These are phyloP conservation scores for Alternaria alternata DNA, from an alignment of 2,329 filamentous ascomycete genomes.

Conservation along the genomic window DNA sequence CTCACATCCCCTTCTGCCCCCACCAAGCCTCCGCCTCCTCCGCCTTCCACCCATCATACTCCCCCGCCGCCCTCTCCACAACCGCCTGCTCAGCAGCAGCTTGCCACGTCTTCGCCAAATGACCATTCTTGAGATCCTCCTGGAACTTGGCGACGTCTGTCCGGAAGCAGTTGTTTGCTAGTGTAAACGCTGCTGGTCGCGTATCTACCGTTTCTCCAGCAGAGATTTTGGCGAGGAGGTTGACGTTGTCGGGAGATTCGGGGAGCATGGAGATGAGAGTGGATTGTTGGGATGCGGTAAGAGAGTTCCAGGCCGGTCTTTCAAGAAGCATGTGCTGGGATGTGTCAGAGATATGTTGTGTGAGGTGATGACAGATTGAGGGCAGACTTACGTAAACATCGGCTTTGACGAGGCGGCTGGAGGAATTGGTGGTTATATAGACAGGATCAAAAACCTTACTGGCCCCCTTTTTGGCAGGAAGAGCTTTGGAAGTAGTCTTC, in stretches of 20 bases:
- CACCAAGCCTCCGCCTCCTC: constrained; percentile 64
- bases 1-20: constrained; percentile 61
- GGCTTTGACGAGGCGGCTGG: constrained; percentile 39
- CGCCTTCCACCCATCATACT: constrained; percentile 66
- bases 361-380: not conserved
- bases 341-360: constrained; percentile 3
- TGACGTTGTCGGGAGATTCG: constrained; percentile 24
- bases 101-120: constrained; percentile 66
- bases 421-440: constrained; percentile 44
- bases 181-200: constrained; percentile 35
- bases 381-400: constrained; percentile 38
- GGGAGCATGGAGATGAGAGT: constrained; percentile 38
- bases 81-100: constrained; percentile 63
- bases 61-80: constrained; percentile 60
- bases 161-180: constrained; percentile 57
- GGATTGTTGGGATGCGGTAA: constrained; percentile 31
- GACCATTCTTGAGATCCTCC: constrained; percentile 63
- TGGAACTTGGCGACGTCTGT: constrained; percentile 64
- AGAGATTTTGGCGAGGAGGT: constrained; percentile 22
- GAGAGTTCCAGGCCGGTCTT: constrained; percentile 40
- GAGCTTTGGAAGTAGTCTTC: constrained; percentile 14
- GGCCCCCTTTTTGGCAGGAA: constrained; percentile 13
- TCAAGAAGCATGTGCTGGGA: constrained; percentile 43
- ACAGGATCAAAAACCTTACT: constrained; percentile 41
- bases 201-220: constrained; percentile 24